Evolutionary conservation across 495 filamentous ascomycete species (phyloP).

Genomic region (Aspergillus baeticus): DNA sequence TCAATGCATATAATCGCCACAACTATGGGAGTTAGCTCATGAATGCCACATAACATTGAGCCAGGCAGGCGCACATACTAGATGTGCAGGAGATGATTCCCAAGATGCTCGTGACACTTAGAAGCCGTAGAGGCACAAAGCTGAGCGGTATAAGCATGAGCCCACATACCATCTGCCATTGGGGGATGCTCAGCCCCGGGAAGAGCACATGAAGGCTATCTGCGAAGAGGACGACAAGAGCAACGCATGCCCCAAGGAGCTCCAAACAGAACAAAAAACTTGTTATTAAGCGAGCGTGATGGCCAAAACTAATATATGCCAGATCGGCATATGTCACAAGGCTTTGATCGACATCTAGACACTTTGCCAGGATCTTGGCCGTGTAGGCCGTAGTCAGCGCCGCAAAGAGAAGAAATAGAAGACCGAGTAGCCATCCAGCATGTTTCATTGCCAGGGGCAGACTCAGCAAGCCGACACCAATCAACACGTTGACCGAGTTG

Average conservation of each 20-base stretch:
- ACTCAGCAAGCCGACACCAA: slow-evolving; percentile 87
- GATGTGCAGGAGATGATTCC: slow-evolving; percentile 85
- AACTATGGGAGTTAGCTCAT: slow-evolving; percentile 59
- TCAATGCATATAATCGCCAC: slow-evolving; percentile 77
- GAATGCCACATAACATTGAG: no score
- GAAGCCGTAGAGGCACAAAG: slow-evolving; percentile 78
- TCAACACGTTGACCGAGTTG: slow-evolving; percentile 93
- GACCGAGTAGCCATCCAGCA: slow-evolving; percentile 85
- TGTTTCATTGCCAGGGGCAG: slow-evolving; percentile 88
- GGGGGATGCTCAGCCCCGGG: slow-evolving; percentile 64
- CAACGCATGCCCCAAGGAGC: slow-evolving; percentile 84
- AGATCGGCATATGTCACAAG: slow-evolving; percentile 89
- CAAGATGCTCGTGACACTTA: slow-evolving; percentile 88
- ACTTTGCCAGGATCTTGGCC: slow-evolving; percentile 81
- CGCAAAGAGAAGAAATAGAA: slow-evolving; percentile 69
- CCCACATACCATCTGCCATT: slow-evolving; percentile 88
- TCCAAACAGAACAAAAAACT: slow-evolving; percentile 87
- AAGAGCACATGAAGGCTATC: slow-evolving; percentile 82
- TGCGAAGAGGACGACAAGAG: slow-evolving; percentile 88
- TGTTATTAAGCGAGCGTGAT: slow-evolving; percentile 72
- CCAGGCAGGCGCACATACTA: no score
- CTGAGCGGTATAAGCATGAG: slow-evolving; percentile 78
- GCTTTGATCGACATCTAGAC: slow-evolving; percentile 80
- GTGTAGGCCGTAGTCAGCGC: slow-evolving; percentile 82
- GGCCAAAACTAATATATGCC: slow-evolving; percentile 90